A percentile compares a stretch with the other conserved stretches of the same genome.
Conservation (phyloP, 805 yeast genomes). For the Candida michaelii region DNA sequence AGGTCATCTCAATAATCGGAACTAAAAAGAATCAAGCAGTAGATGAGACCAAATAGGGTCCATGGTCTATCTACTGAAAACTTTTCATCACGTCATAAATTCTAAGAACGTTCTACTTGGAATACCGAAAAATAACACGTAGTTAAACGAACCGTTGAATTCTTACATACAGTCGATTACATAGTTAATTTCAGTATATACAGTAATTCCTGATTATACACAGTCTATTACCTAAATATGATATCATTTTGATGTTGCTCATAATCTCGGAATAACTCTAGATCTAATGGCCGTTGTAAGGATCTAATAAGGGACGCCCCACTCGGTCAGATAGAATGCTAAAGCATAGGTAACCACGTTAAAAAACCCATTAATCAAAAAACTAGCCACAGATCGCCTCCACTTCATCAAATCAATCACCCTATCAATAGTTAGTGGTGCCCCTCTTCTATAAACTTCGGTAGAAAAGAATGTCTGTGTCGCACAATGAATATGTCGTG, state of each 20-base stretch:
- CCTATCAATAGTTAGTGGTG: not conserved
- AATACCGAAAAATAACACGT: too few species aligned
- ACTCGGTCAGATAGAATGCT: too few species aligned
- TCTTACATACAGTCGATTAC: constrained; percentile 1
- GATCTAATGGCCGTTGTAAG: not conserved
- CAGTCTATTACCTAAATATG: constrained; percentile 4
- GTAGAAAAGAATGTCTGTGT: not conserved
- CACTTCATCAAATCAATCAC: not conserved
- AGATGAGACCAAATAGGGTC: too few species aligned
- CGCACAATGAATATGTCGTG: not conserved
- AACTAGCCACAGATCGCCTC: not conserved
- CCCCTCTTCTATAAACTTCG: constrained; percentile 7
- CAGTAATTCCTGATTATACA: not conserved
- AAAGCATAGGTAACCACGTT: not conserved
- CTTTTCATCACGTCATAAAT: too few species aligned
- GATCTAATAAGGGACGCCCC: too few species aligned
- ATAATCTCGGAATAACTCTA: constrained; percentile 4
- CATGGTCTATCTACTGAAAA: too few species aligned
- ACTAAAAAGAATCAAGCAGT: too few species aligned
- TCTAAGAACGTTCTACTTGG: too few species aligned
- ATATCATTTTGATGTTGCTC: not conserved
- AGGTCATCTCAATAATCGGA: too few species aligned
- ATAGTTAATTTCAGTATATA: not conserved
- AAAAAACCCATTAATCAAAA: not conserved
- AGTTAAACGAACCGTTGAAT: too few species aligned